Conservation (phyloP, 2,329 filamentous ascomycete species). For the Hymenoscyphus occultus region DNA sequence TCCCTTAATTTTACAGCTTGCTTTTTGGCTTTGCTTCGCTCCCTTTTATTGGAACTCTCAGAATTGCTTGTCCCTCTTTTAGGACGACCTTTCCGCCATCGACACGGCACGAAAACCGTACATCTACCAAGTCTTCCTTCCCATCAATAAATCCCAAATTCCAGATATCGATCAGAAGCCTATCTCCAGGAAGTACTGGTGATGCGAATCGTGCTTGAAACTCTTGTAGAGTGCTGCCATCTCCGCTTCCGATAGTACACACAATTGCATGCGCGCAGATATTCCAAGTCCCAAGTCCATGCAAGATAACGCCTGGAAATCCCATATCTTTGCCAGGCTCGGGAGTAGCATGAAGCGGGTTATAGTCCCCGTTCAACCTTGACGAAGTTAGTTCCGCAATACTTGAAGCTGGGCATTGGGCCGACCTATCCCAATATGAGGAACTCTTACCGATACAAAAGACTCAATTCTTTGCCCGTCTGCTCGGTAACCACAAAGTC, state of each 20-base stretch:
- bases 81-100: conserved; percentile 76
- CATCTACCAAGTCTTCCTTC: conserved; percentile 66
- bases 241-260: conserved; percentile 65
- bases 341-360: conserved; percentile 81
- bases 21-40: background rate
- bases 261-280: conserved; percentile 68
- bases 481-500: conserved; percentile 67
- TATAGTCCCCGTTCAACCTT: conserved; percentile 82
- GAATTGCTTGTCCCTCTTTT: conserved; percentile 74
- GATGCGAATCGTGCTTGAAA: conserved; percentile 90
- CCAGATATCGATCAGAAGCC: conserved; percentile 76
- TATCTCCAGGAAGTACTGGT: conserved; percentile 76
- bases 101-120: conserved; percentile 75
- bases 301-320: conserved; percentile 81
- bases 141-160: conserved; percentile 61
- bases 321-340: conserved; percentile 83
- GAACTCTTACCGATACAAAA: conserved; percentile 56
- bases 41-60: background rate
- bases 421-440: background rate
- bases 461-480: conserved; percentile 66
- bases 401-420: too few relatives aligned
- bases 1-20: background rate
- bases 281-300: conserved; percentile 88
- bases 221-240: conserved; percentile 75
- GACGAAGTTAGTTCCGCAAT: background rate